Evolutionary conservation across 73 alveolate species (phyloP), one percentile per base, ranked within the genome.

Genomic region (Symbiodinium natans): DNA sequence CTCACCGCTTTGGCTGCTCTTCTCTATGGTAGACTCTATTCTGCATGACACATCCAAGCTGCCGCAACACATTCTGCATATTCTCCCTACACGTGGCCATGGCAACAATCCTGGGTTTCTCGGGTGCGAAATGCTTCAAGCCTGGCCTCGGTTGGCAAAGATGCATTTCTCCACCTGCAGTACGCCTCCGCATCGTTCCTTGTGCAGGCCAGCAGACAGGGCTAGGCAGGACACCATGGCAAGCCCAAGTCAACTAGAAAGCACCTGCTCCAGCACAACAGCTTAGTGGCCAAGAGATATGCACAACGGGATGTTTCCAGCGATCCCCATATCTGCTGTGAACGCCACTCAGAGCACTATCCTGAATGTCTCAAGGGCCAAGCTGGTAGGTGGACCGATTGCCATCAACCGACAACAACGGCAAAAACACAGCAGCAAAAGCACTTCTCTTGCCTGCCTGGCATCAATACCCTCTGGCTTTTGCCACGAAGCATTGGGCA

Each of bases 401-500:
- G n/a, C n/a, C n/a, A n/a, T n/a, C n/a, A n/a, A n/a, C n/a, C n/a
- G n/a, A n/a, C n/a, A n/a, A n/a, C n/a, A n/a, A n/a, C n/a, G n/a
- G n/a, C n/a, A n/a, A n/a, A n/a, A n/a, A n/a, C n/a, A n/a, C n/a
- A n/a, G n/a, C n/a, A n/a, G n/a, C n/a, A n/a, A n/a, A n/a, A n/a
- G n/a, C n/a, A n/a, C 59, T 46, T 46, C 59, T 46, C 10, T 6
- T 63, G 80, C 80, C 27, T 29, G 80, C 80, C 80, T 3, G 38
- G 38, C 36, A 63, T 90, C 97, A 19, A n/a, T 25, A 31, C 97
- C 97, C 39, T 90, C 97, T n/a, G 97, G 97, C 56, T 11, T 36
- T 9, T 85, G 97, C 97, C 97, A 90, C 54, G 97, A 90, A 42
- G 97, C 97, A 19, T 90, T 68, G 41, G 97, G 97, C 46, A 71